Evolutionary conservation across 2,329 filamentous ascomycete species (phyloP).

Genomic region (Alternaria hordeiaustralica): DNA sequence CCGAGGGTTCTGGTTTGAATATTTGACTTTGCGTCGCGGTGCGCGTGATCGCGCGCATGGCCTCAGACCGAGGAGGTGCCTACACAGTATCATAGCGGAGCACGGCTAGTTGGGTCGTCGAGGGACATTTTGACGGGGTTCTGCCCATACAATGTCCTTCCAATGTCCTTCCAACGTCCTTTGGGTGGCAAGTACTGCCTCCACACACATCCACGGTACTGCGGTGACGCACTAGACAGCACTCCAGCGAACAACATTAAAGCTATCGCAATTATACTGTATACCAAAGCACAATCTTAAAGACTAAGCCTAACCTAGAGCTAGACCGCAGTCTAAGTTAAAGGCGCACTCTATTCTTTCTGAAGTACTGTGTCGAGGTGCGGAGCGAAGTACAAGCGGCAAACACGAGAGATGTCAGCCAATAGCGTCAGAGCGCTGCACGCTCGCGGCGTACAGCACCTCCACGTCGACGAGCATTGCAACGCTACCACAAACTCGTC

Average conservation of each 20-base stretch:
- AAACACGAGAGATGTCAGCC: neutral
- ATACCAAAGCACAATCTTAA: no score
- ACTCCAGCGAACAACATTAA: no score
- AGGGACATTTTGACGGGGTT: neutral
- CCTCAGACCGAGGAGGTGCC: neutral
- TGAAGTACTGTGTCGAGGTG: neutral
- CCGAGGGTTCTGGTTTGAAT: neutral
- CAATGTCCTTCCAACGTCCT: neutral
- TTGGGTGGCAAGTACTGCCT: neutral
- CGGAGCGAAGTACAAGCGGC: neutral
- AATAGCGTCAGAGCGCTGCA: conserved; percentile 6
- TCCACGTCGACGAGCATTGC: conserved; percentile 4
- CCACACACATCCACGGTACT: no score
- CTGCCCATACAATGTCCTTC: neutral
- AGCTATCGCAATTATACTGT: no score
- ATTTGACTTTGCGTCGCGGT: neutral
- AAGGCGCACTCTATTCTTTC: no score
- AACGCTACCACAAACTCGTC: conserved; percentile 1
- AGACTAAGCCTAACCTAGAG: no score
- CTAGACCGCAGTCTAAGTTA: no score
- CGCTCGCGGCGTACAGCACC: neutral
- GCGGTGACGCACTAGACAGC: no score
- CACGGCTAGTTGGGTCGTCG: neutral
- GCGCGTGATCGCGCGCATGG: neutral
- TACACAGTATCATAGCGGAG: neutral